Percentiles rank a stretch among this genome's conserved stretches.
Conservation (phyloP, 345 rosid genomes). For the Eucalyptus regnans region DNA sequence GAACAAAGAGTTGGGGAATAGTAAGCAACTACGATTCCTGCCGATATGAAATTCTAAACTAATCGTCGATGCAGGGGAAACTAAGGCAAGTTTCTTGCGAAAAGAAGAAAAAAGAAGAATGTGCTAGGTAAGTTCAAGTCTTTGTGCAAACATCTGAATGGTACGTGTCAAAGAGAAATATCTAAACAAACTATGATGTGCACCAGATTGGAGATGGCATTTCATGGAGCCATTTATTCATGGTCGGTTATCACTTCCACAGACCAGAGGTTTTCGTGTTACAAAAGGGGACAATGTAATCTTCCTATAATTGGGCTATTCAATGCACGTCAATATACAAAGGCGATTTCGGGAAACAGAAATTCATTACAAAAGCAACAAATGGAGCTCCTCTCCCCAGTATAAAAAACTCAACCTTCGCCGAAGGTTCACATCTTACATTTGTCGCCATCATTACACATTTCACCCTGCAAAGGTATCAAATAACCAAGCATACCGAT, state of each 20-base stretch:
- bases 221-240: not conserved
- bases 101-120: not conserved
- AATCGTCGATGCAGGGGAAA: not conserved
- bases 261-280: not conserved
- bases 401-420: not conserved
- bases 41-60: not conserved
- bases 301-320: not conserved
- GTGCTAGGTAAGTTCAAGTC: not conserved
- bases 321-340: not conserved
- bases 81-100: not conserved
- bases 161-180: not conserved
- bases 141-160: not conserved
- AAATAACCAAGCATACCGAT: not conserved
- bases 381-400: not conserved
- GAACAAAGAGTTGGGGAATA: not conserved
- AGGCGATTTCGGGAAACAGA: not conserved
- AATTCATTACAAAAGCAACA: not conserved
- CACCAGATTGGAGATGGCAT: not conserved
- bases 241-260: not conserved
- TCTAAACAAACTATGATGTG: not conserved
- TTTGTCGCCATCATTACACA: conserved; percentile 26
- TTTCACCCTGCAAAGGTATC: conserved; percentile 32
- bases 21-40: not conserved
- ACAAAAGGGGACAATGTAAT: not conserved
- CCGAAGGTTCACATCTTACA: conserved; percentile 34